Base-by-base conservation (phyloP, 2,329 filamentous ascomycete species). In the Canariomyces notabilis region DNA sequence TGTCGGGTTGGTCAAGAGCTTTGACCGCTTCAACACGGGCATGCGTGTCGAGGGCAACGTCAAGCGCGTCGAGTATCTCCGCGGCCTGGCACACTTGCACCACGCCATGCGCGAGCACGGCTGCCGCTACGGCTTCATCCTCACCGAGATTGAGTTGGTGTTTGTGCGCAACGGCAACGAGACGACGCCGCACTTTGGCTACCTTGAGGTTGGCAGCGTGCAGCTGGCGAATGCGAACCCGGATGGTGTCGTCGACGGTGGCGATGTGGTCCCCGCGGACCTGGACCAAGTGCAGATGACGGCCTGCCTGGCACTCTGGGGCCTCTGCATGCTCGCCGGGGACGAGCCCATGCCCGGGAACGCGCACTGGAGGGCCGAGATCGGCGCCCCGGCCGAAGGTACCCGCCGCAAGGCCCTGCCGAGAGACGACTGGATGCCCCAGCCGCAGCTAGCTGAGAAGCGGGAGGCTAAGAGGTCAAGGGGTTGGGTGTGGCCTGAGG, bases 81-180 rank as follows among this genome's bases (percentile, higher is more conserved):
- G 86, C 41, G 88, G 88, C 1, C 80, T 97, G 5, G 77, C 89
- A 0, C 88, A 94, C 58, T 73, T 96, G 36, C 91, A 97, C 67
- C 80, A 87, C 62, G 83, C 84, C 61, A 95, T 96, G 89, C 89
- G 91, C 65, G 89, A 95, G 69, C 87, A 95, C 69, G 83, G 83
- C 56, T 94, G 88, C 63, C 83, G 91, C 49, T 97, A 96, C 66
- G 91, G 91, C 44, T 97, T 95, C 73, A 91, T 97, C 66, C 82
- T 96, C 61, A 96, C 89, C 1, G 91, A 96, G 69, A 95, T 95
- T 58, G 91, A 97, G 69, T 82, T 96, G 7, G 83, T 96, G 32
- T 82, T 93, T 57, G 89, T 95, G 1, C 87, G 90, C 59, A 87
- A 86, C 55, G 89, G 90, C 42, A 79, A 64, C 57, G 83, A 76